A percentile compares a stretch with the other conserved stretches of the same genome.
Conservation (phyloP, 1,284 basidiomycete genomes). For the Trichosporon sp. region DNA sequence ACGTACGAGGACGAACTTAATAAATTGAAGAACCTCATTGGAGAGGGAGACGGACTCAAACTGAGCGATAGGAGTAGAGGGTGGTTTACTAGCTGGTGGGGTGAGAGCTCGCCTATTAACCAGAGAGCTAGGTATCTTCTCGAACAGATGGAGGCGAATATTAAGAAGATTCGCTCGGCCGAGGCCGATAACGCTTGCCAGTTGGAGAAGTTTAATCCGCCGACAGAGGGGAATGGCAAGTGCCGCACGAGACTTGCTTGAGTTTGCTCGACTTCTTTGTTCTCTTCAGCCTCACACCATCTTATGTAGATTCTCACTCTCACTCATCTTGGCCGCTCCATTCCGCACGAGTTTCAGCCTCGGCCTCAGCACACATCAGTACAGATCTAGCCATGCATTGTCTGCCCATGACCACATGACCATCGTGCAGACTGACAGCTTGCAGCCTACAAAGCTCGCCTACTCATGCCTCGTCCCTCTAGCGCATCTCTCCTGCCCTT, state of each 20-base stretch:
- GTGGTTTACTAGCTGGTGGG: slow-evolving; percentile 43
- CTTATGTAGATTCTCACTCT: background rate
- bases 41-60: slow-evolving; percentile 33
- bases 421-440: no score
- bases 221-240: background rate
- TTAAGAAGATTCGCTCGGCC: slow-evolving; percentile 60
- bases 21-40: slow-evolving; percentile 58
- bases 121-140: slow-evolving; percentile 64
- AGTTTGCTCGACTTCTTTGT: no score
- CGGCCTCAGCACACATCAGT: no score
- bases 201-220: slow-evolving; percentile 54
- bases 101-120: slow-evolving; percentile 54
- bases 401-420: no score
- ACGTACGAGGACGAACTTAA: slow-evolving; percentile 70
- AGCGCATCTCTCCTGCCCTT: no score
- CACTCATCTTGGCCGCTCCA: no score
- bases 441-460: no score
- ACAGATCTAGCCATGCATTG: no score
- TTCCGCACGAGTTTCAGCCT: no score
- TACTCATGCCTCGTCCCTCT: no score
- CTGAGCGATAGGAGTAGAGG: slow-evolving; percentile 26
- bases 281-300: background rate
- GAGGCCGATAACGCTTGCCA: slow-evolving; percentile 65
- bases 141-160: slow-evolving; percentile 65
- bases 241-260: background rate